Base-by-base conservation (phyloP, 2,329 filamentous ascomycete genomes). In the Sporothrix brasiliensis region DNA sequence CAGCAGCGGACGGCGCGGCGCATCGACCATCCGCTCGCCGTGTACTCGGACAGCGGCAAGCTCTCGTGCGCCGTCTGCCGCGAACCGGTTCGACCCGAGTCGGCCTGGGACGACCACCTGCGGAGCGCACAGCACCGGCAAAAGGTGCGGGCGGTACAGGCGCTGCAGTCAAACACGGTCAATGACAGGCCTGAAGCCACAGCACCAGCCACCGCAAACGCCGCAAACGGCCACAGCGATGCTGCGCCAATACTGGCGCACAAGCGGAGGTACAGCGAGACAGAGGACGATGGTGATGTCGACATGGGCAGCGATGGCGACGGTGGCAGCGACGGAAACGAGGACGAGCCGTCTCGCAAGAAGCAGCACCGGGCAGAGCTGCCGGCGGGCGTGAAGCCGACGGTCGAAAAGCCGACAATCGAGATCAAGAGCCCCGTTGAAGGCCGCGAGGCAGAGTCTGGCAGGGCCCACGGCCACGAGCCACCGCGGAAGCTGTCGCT, bases 1-100 rank as follows among this genome's bases (percentile, higher is more conserved):
- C 90, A 89, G 76, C 91, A 94, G 79, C 89, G 92, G 74, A 88
- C 89, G 70, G 87, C 90, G 73, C 89, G 92, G 70, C 88, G 91
- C 74, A 89, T 94, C 76, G 85, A 89, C 67, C 89, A 92, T 75
- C 87, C 90, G 4, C 83, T 90, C 75, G 89, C 90, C 54, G 82
- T 85, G 69, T 92, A 93, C 80, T 88, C 89, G 5, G 85, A 88
- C 73, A 83, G 87, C 16, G 90, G 90, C 72, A 89, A 88, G 76
- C 85, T 93, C 0, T 80, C 88, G 39, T 93, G 91, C 80, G 86
- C 84, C 72, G 79, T 90, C 30, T 93, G 91, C 77, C 87, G 86
- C 76, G 83, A 88, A 65, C 81, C 84, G 50, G 78, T 92, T 76
- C 91, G 90, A 78, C 84, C 86, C 58, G 90, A 92, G 75, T 81